A percentile compares a stretch with the other conserved stretches of the same genome.
Evolutionary conservation across 768 basidiomycete genomes (phyloP).

Genomic region (Tylopilus sp.): DNA sequence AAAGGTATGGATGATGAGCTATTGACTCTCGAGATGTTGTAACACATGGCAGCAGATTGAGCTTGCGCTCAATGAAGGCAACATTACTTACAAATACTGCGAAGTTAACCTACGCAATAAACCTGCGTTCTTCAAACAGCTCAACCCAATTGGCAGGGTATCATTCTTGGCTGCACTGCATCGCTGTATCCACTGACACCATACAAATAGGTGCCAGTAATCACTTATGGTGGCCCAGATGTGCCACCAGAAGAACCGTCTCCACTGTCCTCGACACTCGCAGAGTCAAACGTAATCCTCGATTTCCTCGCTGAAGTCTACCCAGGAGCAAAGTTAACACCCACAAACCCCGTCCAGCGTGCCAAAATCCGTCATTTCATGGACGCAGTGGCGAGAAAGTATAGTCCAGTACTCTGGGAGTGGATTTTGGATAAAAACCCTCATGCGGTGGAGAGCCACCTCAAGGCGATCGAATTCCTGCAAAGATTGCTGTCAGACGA

Average conservation of each 20-base stretch:
- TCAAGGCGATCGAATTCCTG: conserved; percentile 42
- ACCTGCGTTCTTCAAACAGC: conserved; percentile 61
- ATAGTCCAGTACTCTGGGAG: conserved; percentile 36
- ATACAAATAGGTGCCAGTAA: conserved; percentile 40
- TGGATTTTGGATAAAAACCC: conserved; percentile 22
- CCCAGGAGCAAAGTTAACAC: conserved; percentile 43
- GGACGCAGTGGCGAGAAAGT: conserved; percentile 45
- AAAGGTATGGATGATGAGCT: background rate
- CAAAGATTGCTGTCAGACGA: conserved; percentile 47
- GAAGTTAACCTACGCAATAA: conserved; percentile 60
- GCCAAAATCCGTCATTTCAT: conserved; percentile 61
- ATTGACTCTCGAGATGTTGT: background rate
- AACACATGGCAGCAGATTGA: conserved; percentile 40
- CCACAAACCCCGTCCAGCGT: conserved; percentile 48
- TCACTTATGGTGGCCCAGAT: conserved; percentile 56
- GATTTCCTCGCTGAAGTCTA: conserved; percentile 61
- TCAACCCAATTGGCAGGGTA: conserved; percentile 64
- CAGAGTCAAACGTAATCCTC: conserved; percentile 62
- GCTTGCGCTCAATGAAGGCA: conserved; percentile 54
- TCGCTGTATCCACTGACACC: background rate
- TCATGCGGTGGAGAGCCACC: background rate
- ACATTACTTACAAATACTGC: conserved; percentile 43
- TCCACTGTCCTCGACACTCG: conserved; percentile 51
- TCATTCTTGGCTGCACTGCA: background rate
- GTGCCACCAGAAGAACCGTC: conserved; percentile 53